Evolutionary conservation across 768 basidiomycete genomes (phyloP).

Genomic region (Trichaptum fuscoviolaceum): DNA sequence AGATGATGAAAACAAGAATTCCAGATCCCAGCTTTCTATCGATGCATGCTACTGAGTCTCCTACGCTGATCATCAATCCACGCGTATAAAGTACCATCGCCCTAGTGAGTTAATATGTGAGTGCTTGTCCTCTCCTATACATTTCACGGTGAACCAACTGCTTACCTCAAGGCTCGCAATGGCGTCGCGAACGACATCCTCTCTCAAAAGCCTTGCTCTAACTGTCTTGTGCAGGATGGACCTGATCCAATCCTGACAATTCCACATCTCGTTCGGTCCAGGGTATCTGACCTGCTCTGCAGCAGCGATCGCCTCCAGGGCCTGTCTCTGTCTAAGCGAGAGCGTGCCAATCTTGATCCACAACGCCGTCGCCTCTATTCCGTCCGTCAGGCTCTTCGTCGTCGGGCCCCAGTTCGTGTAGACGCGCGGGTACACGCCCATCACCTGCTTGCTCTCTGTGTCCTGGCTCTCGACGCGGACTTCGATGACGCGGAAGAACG

Average conservation of each 20-base stretch:
- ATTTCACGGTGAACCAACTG: too few relatives aligned
- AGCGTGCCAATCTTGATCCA: conserved; percentile 15
- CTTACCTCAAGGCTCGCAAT: too few relatives aligned
- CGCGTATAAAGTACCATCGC: too few relatives aligned
- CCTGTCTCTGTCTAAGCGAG: conserved; percentile 13
- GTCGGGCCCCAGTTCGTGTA: conserved; percentile 25
- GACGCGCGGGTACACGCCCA: background rate
- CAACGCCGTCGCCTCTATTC: conserved; percentile 6
- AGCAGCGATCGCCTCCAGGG: conserved; percentile 21
- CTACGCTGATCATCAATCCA: too few relatives aligned
- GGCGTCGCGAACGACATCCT: too few relatives aligned
- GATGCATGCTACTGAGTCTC: too few relatives aligned
- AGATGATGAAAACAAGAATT: too few relatives aligned
- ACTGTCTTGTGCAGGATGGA: conserved; percentile 16
- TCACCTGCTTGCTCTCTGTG: background rate
- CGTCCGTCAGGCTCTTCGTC: conserved; percentile 10
- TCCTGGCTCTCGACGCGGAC: background rate
- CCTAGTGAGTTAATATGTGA: too few relatives aligned
- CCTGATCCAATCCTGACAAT: conserved; percentile 28
- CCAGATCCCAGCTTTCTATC: too few relatives aligned
- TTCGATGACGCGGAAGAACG: background rate
- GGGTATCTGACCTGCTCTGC: conserved; percentile 13
- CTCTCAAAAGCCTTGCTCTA: conserved; percentile 15
- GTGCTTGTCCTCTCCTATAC: too few relatives aligned
- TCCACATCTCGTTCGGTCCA: conserved; percentile 25